These are phyloP conservation scores for Yarrowia deformans DNA, from an alignment of 805 yeast species.

Conservation along the genomic window DNA sequence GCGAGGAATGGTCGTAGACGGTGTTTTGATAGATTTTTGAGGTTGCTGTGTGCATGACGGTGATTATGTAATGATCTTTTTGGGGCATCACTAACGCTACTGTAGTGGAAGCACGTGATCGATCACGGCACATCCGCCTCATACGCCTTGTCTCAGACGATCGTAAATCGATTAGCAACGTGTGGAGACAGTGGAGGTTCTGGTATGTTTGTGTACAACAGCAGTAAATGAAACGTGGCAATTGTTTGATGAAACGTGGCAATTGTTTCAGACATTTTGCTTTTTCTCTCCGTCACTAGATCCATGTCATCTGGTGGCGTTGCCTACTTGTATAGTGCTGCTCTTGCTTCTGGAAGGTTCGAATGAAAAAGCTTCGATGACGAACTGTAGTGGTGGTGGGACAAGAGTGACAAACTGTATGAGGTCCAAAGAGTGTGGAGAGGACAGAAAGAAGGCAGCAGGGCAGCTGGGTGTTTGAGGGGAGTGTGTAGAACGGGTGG, in stretches of 20 bases:
- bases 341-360: constrained; percentile 27
- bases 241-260: too few relatives aligned
- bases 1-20: too few relatives aligned
- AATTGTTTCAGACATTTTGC: too few relatives aligned
- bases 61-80: neutral
- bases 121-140: neutral
- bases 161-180: neutral
- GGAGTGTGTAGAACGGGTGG: too few relatives aligned
- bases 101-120: too few relatives aligned
- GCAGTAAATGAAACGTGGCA: too few relatives aligned
- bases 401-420: neutral
- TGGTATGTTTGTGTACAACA: too few relatives aligned
- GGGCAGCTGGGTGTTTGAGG: too few relatives aligned
- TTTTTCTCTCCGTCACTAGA: too few relatives aligned
- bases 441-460: constrained; percentile 11
- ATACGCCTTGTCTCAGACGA: constrained; percentile 21
- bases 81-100: too few relatives aligned
- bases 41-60: neutral
- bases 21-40: neutral
- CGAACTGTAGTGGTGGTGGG: neutral
- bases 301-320: too few relatives aligned
- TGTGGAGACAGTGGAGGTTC: neutral
- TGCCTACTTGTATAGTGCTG: too few relatives aligned
- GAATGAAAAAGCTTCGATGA: constrained; percentile 12
- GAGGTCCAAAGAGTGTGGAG: neutral